A percentile compares a stretch with the other conserved stretches of the same genome.
Conservation (phyloP, 257 asterid genomes). For the Voacanga thouarsii region DNA sequence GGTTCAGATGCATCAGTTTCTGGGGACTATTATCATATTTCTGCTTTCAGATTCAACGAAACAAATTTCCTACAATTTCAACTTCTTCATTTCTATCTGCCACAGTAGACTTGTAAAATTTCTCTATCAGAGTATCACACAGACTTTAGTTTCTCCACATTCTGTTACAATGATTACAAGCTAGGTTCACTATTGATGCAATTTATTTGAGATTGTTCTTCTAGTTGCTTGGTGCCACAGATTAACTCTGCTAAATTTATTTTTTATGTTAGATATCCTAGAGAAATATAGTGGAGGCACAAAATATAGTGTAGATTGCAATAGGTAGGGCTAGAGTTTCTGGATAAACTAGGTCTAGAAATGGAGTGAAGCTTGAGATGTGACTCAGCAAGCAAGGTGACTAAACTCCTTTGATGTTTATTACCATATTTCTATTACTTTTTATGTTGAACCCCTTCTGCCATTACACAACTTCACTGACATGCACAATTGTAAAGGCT, state of each 20-base stretch:
- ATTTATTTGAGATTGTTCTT: neutral
- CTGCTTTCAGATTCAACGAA: neutral
- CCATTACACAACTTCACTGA: neutral
- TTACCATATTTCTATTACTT: neutral
- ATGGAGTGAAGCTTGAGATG: neutral
- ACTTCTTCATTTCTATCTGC: neutral
- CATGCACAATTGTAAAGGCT: neutral
- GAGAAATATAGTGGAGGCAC: neutral
- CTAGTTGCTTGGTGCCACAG: neutral
- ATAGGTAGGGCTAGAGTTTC: neutral
- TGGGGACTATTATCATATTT: neutral
- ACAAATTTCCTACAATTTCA: neutral
- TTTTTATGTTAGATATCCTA: neutral
- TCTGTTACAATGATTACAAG: neutral
- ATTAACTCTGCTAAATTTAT: neutral
- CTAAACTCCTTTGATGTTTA: neutral
- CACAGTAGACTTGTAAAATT: neutral
- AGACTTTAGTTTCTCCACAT: neutral
- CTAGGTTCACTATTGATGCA: neutral
- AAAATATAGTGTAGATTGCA: neutral
- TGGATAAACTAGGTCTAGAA: neutral
- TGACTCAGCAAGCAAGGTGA: neutral
- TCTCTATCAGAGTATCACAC: neutral
- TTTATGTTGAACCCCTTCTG: neutral
- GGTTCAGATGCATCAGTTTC: neutral